Base-by-base conservation (phyloP, 1,284 basidiomycete species). In the Cerrena zonata region DNA sequence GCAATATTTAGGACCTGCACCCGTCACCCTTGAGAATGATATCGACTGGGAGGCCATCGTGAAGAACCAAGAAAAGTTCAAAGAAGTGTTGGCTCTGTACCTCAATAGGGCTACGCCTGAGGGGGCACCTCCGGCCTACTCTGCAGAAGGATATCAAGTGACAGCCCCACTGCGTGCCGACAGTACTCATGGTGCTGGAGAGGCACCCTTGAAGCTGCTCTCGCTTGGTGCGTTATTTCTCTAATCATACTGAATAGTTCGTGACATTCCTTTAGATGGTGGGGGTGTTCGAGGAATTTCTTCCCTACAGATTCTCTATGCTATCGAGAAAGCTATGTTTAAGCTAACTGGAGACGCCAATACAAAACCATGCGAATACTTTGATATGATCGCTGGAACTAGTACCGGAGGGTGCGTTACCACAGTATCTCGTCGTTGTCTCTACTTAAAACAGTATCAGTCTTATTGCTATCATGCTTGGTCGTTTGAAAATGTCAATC, bases 371-470 rank as follows among this genome's bases (percentile, higher is more conserved):
- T 47, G 45, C 27, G 45, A 47, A 5, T 47, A 47, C 27, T 47
- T 47, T 26, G 45, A 47, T 26, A 47, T 47, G 45, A 47, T 47
- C 12, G 45, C 45, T 10, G 45, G 45, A 36, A 47, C 45, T 15
- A 47, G 45, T 23, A 47, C 45, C 24, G 45, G 45, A 47, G 45
- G 45, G 45, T 47, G 21, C 12, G 45, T 7, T 27, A 19, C n/a
- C 15, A 5, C 7, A 18, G 5, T 12, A 23, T 11, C 11, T 12
- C 45, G 24, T 21, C 7, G n/a, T n/a, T 23, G 27, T 15, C 30
- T 34, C 7, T 15, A 15, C 30, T 7, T 15, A 34, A 47, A 34
- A 23, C 5, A 23, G 22, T 34, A 12, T 37, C n/a, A 34, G 12
- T 5, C 22, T 47, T 5, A 37, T 47, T 23, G 45, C 45, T 11